phyloP scores from a whole-genome alignment of 1,284 basidiomycete genomes.

The Cystobasidiaceae sp. region DNA sequence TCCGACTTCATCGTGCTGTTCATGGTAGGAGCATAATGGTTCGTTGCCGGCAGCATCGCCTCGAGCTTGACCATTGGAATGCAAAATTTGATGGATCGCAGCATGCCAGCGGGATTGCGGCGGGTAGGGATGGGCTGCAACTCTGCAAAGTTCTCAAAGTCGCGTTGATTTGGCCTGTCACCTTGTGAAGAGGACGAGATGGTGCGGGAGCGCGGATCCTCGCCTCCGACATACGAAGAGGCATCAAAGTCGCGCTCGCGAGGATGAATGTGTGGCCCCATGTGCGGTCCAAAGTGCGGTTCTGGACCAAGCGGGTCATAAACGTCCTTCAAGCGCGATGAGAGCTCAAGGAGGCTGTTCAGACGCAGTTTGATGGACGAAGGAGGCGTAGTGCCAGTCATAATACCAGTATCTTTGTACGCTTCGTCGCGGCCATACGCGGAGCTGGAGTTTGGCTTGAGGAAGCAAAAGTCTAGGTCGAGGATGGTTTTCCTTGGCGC shows the following conservation, averaged over 20 bases:
- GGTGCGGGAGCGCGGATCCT: neutral
- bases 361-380: slow-evolving; percentile 9
- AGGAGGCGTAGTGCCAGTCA: neutral
- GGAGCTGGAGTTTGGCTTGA: neutral
- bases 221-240: neutral
- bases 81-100: slow-evolving; percentile 8
- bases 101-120: slow-evolving; percentile 14
- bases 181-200: neutral
- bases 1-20: no score
- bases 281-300: slow-evolving; percentile 19
- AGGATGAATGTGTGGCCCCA: slow-evolving; percentile 19
- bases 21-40: no score
- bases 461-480: slow-evolving; percentile 4
- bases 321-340: neutral
- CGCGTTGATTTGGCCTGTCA: neutral
- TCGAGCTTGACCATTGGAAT: slow-evolving; percentile 12
- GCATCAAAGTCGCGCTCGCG: neutral
- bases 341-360: slow-evolving; percentile 2
- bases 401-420: neutral
- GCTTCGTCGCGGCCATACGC: slow-evolving; percentile 1
- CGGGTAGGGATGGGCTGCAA: neutral
- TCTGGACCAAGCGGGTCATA: neutral
- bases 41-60: neutral
- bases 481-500: slow-evolving; percentile 19
- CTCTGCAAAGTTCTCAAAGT: neutral